These are phyloP conservation scores for Erythrophleum ivorense DNA, from an alignment of 331 rosid species.

Conservation along the genomic window DNA sequence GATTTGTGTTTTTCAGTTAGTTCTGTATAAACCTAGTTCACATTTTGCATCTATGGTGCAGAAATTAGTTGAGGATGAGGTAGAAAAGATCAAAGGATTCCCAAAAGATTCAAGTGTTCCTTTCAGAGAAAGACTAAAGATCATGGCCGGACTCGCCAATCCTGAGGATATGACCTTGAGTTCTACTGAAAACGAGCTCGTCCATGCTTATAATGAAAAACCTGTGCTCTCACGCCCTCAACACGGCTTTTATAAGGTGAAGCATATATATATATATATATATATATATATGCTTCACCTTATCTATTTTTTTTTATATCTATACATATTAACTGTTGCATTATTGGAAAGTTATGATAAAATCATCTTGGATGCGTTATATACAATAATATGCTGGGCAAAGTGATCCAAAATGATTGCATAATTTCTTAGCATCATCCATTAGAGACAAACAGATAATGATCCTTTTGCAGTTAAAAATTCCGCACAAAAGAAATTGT, in stretches of 20 bases:
- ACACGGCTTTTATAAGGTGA: slow-evolving; percentile 81
- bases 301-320: too few relatives aligned
- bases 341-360: too few relatives aligned
- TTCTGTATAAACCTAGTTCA: not conserved
- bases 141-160: slow-evolving; percentile 86
- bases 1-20: not conserved
- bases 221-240: slow-evolving; percentile 98
- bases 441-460: too few relatives aligned
- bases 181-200: slow-evolving; percentile 81
- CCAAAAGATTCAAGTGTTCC: slow-evolving; percentile 72
- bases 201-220: slow-evolving; percentile 75
- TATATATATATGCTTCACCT: too few relatives aligned
- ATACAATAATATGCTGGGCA: too few relatives aligned
- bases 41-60: slow-evolving; percentile 41
- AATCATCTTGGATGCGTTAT: too few relatives aligned
- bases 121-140: slow-evolving; percentile 89
- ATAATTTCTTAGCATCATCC: too few relatives aligned
- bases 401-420: too few relatives aligned
- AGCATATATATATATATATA: not conserved
- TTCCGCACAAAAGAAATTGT: too few relatives aligned
- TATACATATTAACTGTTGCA: too few relatives aligned
- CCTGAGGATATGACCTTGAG: slow-evolving; percentile 84
- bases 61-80: slow-evolving; percentile 87
- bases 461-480: too few relatives aligned
- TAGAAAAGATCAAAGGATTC: slow-evolving; percentile 86